Conservation (phyloP, 179 eudicot genomes). For the Beta corolliflora region DNA sequence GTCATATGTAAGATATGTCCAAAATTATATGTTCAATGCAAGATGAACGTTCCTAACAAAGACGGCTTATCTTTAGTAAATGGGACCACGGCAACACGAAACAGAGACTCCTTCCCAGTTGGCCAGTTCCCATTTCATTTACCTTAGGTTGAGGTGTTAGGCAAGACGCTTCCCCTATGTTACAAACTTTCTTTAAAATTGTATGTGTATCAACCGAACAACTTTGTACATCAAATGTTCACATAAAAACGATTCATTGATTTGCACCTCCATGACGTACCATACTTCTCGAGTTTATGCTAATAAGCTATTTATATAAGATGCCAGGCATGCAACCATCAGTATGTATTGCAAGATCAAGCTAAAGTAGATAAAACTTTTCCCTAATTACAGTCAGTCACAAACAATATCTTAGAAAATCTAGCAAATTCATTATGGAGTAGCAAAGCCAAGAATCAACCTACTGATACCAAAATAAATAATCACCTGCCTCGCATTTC, state of each 20-base stretch:
- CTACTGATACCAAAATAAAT: slow-evolving; percentile 6
- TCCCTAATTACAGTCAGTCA: background rate
- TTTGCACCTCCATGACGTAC: background rate
- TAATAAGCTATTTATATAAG: too few relatives aligned
- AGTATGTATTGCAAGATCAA: too few relatives aligned
- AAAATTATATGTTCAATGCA: too few relatives aligned
- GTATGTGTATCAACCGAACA: background rate
- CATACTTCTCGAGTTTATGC: background rate
- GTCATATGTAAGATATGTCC: too few relatives aligned
- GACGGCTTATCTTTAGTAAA: too few relatives aligned
- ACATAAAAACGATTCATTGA: background rate
- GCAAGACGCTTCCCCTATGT: too few relatives aligned
- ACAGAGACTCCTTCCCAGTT: too few relatives aligned
- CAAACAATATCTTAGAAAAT: background rate
- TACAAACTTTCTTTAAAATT: too few relatives aligned
- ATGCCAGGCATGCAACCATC: background rate
- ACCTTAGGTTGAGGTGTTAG: too few relatives aligned
- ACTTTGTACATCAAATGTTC: background rate
- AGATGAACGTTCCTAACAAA: too few relatives aligned
- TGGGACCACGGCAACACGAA: too few relatives aligned
- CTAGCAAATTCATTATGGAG: background rate
- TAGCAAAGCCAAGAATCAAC: background rate
- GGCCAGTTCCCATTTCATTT: too few relatives aligned
- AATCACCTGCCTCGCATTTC: slow-evolving; percentile 12
- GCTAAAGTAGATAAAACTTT: background rate